Evolutionary conservation across 176 grass and related monocot species (phyloP).

Genomic region (Eleusine indica): DNA sequence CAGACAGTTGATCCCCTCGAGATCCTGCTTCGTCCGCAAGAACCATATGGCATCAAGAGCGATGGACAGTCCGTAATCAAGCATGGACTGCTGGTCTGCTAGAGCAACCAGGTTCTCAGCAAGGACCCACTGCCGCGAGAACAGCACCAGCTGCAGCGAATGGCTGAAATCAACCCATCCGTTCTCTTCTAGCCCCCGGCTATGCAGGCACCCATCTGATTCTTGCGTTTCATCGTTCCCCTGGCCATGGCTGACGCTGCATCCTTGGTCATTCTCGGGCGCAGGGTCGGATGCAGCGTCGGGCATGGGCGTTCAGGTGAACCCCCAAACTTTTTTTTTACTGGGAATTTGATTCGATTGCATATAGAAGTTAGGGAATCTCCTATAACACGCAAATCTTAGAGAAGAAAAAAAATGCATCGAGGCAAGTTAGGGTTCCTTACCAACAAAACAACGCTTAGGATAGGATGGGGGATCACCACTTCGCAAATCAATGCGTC

Average conservation of each 20-base stretch:
- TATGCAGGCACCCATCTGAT: constrained; percentile 35
- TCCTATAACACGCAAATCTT: not conserved
- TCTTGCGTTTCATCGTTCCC: constrained; percentile 31
- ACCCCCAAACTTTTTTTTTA: not conserved
- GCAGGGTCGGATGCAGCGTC: constrained; percentile 16
- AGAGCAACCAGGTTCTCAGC: constrained; percentile 65
- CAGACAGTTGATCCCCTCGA: constrained; percentile 56
- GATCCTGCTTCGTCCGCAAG: constrained; percentile 58
- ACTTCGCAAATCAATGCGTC: not conserved
- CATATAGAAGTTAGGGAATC: not conserved
- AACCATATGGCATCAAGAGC: constrained; percentile 87
- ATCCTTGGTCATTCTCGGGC: constrained; percentile 29
- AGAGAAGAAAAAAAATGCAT: not conserved
- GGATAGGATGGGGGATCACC: not conserved
- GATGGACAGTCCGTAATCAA: constrained; percentile 66
- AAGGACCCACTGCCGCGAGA: constrained; percentile 67
- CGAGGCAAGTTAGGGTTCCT: constrained; percentile 5
- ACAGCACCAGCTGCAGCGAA: constrained; percentile 59
- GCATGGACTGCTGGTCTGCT: constrained; percentile 62
- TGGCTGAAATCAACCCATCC: constrained; percentile 63
- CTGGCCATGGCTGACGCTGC: constrained; percentile 27
- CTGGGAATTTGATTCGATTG: not conserved
- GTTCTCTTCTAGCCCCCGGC: constrained; percentile 46
- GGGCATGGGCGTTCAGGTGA: not conserved
- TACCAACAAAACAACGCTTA: not conserved